Evolutionary conservation across 2,329 filamentous ascomycete genomes (phyloP), one percentile per base, ranked within the genome.

Genomic region (Colletotrichum sp.): DNA sequence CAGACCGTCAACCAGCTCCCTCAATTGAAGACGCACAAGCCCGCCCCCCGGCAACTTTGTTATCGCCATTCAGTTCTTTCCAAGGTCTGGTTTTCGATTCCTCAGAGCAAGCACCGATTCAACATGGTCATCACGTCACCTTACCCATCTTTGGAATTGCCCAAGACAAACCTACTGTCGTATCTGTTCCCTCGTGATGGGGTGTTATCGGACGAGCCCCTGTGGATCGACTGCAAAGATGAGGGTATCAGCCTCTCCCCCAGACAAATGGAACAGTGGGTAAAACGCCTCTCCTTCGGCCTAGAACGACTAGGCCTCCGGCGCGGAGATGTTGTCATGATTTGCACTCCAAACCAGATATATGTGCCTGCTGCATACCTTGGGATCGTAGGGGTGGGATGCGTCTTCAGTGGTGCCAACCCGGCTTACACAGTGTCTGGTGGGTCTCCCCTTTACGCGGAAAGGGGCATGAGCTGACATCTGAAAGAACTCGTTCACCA

Each of bases 341-440:
- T 90, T 59, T 89, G 88, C 78, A 88, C 88, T 1, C 86, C 88
- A 3, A 92, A 91, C 79, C 88, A 90, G 76, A 87, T 92, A 52
- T 90, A 89, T 77, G 86, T 91, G 2, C 90, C 90, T 0, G 87
- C 88, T 6, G 87, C 88, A 16, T 91, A 90, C 78, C 82, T 91
- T 7, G 90, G 88, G 4, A 87, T 90, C 52, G 87, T 90, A 2
- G 90, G 89, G 0, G 85, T 86, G 26, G 89, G 89, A 5, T 87
- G 85, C 74, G 85, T 89, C 26, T 92, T 92, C 81, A 91, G 87
- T 68, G 90, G 89, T 24, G 88, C 87, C 6, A 91, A 91, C 79
- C 89, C 90, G 16, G 83, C 84, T 12, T 91, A 89, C 77, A 90
- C 88, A 2, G 82, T 86, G 16, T 83, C 84, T 72, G 88, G 88